Percentiles rank a stretch among this genome's conserved stretches.
These are phyloP conservation scores for Apiotrichum sp. DNA, from an alignment of 1,284 basidiomycete genomes.

Conservation along the genomic window DNA sequence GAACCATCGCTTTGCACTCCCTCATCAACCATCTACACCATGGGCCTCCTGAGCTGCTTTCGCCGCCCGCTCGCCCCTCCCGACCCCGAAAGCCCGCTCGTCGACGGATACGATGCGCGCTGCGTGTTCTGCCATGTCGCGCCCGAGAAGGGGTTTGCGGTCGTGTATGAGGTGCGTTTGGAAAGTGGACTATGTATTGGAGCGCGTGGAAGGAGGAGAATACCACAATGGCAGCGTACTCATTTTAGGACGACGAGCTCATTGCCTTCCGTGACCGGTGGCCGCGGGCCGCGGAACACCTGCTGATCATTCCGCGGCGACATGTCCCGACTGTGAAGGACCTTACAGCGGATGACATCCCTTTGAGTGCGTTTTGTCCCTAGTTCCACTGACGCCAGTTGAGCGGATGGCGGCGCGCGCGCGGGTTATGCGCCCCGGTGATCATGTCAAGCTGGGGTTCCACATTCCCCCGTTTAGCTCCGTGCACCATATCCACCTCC, in stretches of 20 bases:
- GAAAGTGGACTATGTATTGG: no score
- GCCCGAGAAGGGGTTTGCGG: conserved; percentile 55
- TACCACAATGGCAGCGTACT: neutral
- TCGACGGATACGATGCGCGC: conserved; percentile 8
- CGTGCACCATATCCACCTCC: conserved; percentile 73
- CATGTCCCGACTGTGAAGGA: conserved; percentile 58
- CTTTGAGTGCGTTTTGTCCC: conserved; percentile 49
- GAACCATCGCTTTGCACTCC: no score
- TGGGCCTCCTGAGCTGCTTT: conserved; percentile 12
- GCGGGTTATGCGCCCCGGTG: conserved; percentile 40
- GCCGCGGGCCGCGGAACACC: conserved; percentile 58
- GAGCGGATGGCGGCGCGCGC: conserved; percentile 60
- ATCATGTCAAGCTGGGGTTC: conserved; percentile 59
- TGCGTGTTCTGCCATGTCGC: conserved; percentile 59
- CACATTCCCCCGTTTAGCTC: conserved; percentile 76
- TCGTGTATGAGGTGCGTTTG: conserved; percentile 56
- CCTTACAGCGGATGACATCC: conserved; percentile 50
- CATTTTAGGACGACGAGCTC: conserved; percentile 53
- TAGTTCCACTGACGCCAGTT: conserved; percentile 48
- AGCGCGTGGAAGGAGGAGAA: no score
- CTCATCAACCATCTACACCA: neutral
- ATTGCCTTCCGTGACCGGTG: conserved; percentile 60
- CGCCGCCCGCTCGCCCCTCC: neutral
- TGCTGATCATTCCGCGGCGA: conserved; percentile 59
- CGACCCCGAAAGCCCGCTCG: neutral